Evolutionary conservation across 495 filamentous ascomycete genomes (phyloP).

Genomic region (Clavariopsis aquatica): DNA sequence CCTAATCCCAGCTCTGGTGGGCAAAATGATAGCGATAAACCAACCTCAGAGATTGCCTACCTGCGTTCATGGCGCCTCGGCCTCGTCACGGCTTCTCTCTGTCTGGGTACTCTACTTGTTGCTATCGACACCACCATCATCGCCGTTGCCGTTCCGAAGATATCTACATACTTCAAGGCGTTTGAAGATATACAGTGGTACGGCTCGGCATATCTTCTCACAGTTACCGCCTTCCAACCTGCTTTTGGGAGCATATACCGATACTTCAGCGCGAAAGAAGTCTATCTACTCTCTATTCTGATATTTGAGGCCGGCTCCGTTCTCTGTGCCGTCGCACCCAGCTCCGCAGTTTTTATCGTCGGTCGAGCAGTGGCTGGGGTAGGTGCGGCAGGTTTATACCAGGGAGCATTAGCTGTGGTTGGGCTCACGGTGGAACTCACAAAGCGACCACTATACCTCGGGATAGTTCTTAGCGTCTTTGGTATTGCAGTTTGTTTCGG

Average conservation of each 20-base stretch:
- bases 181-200: constrained; percentile 81
- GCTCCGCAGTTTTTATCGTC: constrained; percentile 30
- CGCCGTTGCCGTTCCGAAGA: constrained; percentile 77
- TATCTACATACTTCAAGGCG: constrained; percentile 74
- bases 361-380: constrained; percentile 40
- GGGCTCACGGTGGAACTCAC: too few species aligned
- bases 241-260: constrained; percentile 45
- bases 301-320: constrained; percentile 34
- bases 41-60: neutral
- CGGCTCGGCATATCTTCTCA: constrained; percentile 68
- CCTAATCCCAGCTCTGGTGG: too few species aligned
- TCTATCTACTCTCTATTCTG: constrained; percentile 26
- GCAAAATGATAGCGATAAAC: neutral
- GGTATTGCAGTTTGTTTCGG: constrained; percentile 63
- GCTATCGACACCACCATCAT: constrained; percentile 70
- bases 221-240: constrained; percentile 52
- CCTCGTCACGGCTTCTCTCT: constrained; percentile 1
- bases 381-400: constrained; percentile 31
- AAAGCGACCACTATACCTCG: constrained; percentile 69
- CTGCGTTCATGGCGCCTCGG: constrained; percentile 4
- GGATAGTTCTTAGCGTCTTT: constrained; percentile 73
- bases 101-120: constrained; percentile 2
- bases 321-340: constrained; percentile 30
- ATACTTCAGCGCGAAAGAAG: constrained; percentile 45
- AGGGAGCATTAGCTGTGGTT: constrained; percentile 15